Evolutionary conservation across 148 eudicot species (phyloP).

Genomic region (Rhododendron molle): DNA sequence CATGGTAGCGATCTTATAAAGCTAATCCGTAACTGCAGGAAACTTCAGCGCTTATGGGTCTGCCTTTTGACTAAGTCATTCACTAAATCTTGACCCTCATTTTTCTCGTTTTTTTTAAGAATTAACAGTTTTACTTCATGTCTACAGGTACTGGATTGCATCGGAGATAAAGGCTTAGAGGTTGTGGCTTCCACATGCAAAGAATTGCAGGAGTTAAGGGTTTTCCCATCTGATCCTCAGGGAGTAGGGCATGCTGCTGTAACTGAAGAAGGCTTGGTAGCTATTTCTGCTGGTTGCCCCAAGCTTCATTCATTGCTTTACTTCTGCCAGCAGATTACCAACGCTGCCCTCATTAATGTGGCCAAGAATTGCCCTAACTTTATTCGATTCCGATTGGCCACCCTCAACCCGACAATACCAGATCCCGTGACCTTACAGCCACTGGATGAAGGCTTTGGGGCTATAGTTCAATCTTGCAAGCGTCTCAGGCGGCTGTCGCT

Average conservation of each 20-base stretch:
- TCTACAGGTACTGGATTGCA: conserved; percentile 61
- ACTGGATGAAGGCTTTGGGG: conserved; percentile 84
- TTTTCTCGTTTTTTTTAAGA: not conserved
- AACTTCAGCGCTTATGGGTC: conserved; percentile 72
- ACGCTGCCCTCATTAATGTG: conserved; percentile 63
- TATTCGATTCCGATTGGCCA: conserved; percentile 57
- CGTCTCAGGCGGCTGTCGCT: conserved; percentile 59
- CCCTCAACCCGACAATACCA: conserved; percentile 54
- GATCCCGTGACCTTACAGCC: conserved; percentile 64
- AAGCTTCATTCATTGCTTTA: conserved; percentile 66
- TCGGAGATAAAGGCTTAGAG: conserved; percentile 67
- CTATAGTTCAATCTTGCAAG: conserved; percentile 72
- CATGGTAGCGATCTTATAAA: conserved; percentile 55
- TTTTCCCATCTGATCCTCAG: conserved; percentile 65
- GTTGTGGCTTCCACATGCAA: conserved; percentile 68
- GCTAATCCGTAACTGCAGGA: conserved; percentile 59
- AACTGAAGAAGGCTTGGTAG: conserved; percentile 75
- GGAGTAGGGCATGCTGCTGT: conserved; percentile 51
- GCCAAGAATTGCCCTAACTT: conserved; percentile 79
- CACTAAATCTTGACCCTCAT: not conserved
- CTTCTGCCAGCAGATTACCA: conserved; percentile 87
- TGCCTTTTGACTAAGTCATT: conserved; percentile 11
- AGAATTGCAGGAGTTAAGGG: conserved; percentile 76
- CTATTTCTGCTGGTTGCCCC: conserved; percentile 76
- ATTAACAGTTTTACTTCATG: not conserved